Evolutionary conservation across 352 stramenopile genomes (phyloP), one percentile per base, ranked within the genome.

Genomic region (Globisporangium cederbergense): DNA sequence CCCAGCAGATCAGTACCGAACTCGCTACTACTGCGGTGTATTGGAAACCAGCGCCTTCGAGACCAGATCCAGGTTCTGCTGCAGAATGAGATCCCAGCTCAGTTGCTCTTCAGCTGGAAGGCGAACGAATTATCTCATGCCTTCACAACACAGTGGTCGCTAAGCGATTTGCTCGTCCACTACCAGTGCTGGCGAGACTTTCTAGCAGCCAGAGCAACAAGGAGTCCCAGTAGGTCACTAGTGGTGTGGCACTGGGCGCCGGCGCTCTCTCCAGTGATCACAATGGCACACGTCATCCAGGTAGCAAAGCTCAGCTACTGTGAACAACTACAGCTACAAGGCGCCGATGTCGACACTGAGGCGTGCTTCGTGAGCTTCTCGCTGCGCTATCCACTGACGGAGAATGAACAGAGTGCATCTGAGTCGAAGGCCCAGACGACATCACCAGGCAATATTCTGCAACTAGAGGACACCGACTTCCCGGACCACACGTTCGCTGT

Each of bases 191-290:
- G 63, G 56, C 13, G 14, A 0, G 22, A 30, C 3, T 63, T 30
- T 18, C 14, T 52, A 8, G 43, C 28, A 16, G 13, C n/a, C 14
- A 58, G 18, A 1, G 4, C 42, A 16, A n/a, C 20, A 4, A 20
- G n/a, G 14, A 34, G 4, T 18, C n/a, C 20, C 28, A 36, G 58
- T 18, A 50, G 11, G 28, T 2, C 20, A 30, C n/a, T 10, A 10
- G 18, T 11, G 57, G 25, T 28, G 25, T 62, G 62, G 55, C 32
- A 58, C 14, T 68, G 63, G 63, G 7, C 50, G 6, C 63, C 63
- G 8, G 46, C 63, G 4, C 47, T 68, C 36, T 47, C 51, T 16
- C 18, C 36, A 16, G 11, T 14, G 1, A 16, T 22, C 6, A 18
- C 55, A 3, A 49, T 68, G 7, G 47, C 30, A 3, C 36, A 64